phyloP scores from a whole-genome alignment of 83 land plant genomes.

The Diphasiastrum complanatum region DNA sequence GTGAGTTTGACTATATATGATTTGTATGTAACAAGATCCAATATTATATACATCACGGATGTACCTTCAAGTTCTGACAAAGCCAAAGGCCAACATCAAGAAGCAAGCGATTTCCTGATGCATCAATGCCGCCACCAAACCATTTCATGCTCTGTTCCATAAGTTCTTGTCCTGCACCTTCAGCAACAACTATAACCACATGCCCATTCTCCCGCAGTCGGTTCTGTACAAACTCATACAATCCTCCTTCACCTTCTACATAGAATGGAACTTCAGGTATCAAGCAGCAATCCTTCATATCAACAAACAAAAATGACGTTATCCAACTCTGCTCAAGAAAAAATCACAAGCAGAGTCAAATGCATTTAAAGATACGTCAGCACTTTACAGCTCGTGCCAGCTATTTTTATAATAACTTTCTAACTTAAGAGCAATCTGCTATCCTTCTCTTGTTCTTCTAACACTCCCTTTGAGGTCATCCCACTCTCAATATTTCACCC shows the following conservation, averaged over 20 bases:
- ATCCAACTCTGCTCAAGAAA: no score
- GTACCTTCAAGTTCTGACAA: conserved; percentile 63
- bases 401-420: no score
- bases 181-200: conserved; percentile 84
- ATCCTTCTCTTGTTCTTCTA: no score
- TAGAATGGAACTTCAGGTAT: conserved; percentile 84
- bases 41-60: no score
- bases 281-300: conserved; percentile 60
- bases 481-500: no score
- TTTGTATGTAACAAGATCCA: no score
- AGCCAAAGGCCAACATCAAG: conserved; percentile 75
- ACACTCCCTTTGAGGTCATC: no score
- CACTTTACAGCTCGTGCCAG: no score
- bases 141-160: conserved; percentile 33
- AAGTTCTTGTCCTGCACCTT: conserved; percentile 89
- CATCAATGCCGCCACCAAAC: conserved; percentile 27
- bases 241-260: conserved; percentile 71
- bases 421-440: no score
- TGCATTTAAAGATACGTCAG: no score
- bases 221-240: conserved; percentile 58
- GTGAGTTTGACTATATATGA: no score
- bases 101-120: conserved; percentile 63
- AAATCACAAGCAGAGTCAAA: no score
- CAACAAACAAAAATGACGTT: neutral
- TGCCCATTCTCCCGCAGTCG: conserved; percentile 63